phyloP scores from a whole-genome alignment of 164 flowering plant species.

The grape (Vitis vinifera) region ASM3070453v1 NC_081813.1:2507001-2507500 shows the following conservation, averaged over 20 bases:
- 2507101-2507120: conserved; percentile 25
- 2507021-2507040: background rate
- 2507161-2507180: conserved; percentile 10
- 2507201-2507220: conserved; percentile 45
- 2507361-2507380: background rate
- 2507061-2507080: background rate
- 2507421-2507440: conserved; percentile 45
- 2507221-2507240: conserved; percentile 12
- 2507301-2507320: too few relatives aligned
- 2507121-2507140: conserved; percentile 18
- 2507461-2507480: too few relatives aligned
- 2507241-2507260: conserved; percentile 37
- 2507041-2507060: background rate
- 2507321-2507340: background rate
- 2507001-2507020: conserved; percentile 36
- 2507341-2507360: background rate
- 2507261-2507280: background rate
- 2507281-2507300: too few relatives aligned
- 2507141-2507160: conserved; percentile 10
- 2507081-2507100: background rate
- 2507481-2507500: too few relatives aligned
- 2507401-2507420: conserved; percentile 49
- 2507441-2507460: too few relatives aligned
- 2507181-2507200: conserved; percentile 12
- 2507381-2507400: conserved; percentile 13